A percentile compares a stretch with the other conserved stretches of the same genome.
These are phyloP conservation scores for Micractinium conductrix DNA, from an alignment of 139 green algal species.

Conservation along the genomic window DNA sequence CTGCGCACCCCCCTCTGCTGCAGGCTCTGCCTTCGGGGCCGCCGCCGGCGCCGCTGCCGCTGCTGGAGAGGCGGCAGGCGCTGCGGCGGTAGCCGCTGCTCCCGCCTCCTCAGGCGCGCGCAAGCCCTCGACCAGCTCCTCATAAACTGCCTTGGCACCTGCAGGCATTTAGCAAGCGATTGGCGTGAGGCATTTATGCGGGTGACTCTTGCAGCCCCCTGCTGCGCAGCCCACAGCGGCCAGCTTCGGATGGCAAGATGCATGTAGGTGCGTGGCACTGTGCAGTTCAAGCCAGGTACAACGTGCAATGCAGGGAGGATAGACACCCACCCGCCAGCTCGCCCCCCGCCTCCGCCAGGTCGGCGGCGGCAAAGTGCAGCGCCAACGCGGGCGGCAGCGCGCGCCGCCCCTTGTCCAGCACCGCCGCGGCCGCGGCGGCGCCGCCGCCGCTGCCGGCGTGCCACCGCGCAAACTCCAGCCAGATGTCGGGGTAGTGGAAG, in stretches of 20 bases:
- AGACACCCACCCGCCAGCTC: conserved; percentile 37
- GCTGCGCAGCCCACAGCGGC: no score
- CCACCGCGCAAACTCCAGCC: conserved; percentile 58
- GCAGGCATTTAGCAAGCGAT: no score
- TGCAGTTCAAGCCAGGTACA: no score
- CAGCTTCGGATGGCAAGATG: no score
- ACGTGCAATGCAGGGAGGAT: no score
- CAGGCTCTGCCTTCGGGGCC: neutral
- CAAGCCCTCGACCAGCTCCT: conserved; percentile 48
- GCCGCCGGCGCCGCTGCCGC: neutral
- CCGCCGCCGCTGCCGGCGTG: conserved; percentile 33
- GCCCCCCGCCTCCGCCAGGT: conserved; percentile 48
- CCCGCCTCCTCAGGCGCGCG: conserved; percentile 14
- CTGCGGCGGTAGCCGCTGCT: neutral
- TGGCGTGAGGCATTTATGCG: no score
- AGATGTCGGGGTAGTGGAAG: conserved; percentile 72
- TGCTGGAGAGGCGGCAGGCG: neutral
- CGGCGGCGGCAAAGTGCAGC: conserved; percentile 83
- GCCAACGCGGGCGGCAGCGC: conserved; percentile 71
- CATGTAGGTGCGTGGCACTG: no score
- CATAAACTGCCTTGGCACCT: conserved; percentile 70
- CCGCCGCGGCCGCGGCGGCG: conserved; percentile 22
- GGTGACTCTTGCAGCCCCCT: no score
- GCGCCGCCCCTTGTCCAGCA: conserved; percentile 58
- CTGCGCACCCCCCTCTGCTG: neutral